phyloP scores from a whole-genome alignment of 2,329 filamentous ascomycete genomes.

The Colletotrichum siamense region DNA sequence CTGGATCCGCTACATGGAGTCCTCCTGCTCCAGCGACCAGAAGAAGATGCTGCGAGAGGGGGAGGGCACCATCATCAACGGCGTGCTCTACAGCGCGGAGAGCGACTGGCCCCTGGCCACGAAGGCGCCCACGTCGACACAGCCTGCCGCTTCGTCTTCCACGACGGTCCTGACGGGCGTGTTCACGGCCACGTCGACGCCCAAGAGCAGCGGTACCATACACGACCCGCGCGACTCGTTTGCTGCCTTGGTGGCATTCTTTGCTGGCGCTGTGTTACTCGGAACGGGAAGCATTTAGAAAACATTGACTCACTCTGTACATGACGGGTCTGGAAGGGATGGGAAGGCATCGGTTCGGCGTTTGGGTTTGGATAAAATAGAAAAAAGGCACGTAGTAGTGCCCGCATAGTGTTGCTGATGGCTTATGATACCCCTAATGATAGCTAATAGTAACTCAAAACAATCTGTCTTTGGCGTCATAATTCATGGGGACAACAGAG shows the following conservation, averaged over 20 bases:
- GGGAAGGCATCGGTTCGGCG: not conserved
- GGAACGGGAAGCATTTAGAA: not conserved
- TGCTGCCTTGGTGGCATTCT: conserved; percentile 26
- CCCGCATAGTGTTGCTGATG: not conserved
- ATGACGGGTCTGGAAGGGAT: not conserved
- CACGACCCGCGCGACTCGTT: not conserved
- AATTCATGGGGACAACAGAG: fast-evolving
- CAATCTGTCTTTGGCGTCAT: not conserved
- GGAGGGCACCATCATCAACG: conserved; percentile 64
- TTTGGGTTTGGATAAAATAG: not conserved
- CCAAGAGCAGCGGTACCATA: conserved; percentile 19
- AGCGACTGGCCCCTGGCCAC: conserved; percentile 47
- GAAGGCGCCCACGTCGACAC: conserved; percentile 24
- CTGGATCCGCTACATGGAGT: conserved; percentile 58
- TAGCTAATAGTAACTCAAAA: not conserved
- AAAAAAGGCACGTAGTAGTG: not conserved
- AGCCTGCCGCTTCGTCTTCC: conserved; percentile 25
- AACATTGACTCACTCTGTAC: not conserved
- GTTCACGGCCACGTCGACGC: conserved; percentile 40
- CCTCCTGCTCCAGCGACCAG: conserved; percentile 59
- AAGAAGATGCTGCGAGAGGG: conserved; percentile 50
- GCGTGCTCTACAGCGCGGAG: conserved; percentile 54
- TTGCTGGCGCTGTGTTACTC: conserved; percentile 18
- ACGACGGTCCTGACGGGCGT: conserved; percentile 33
- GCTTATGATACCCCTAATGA: conserved; percentile 6